Conservation (phyloP, 2,329 filamentous ascomycete species). For the Coniochaeta ligniaria region DNA sequence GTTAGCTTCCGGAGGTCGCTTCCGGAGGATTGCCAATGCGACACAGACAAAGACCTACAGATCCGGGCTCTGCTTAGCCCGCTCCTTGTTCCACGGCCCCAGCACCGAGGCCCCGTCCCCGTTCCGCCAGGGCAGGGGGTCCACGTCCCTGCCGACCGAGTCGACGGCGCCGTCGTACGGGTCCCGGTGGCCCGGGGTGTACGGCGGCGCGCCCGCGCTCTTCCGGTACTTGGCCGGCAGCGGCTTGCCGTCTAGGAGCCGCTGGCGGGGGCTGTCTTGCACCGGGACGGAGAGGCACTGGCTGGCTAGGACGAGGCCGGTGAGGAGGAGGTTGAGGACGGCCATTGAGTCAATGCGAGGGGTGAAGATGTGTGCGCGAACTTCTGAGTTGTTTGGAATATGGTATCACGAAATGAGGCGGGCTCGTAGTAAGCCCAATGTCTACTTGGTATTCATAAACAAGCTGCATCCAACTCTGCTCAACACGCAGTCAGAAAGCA, state of each 20-base stretch:
- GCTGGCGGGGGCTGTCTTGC: slow-evolving; percentile 47
- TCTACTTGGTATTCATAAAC: neutral
- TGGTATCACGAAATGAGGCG: neutral
- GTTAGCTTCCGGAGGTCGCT: no score
- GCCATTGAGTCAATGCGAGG: neutral
- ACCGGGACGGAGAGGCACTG: slow-evolving; percentile 19
- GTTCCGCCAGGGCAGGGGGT: slow-evolving; percentile 59
- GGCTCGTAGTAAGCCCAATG: neutral
- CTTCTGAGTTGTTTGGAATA: neutral
- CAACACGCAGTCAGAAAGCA: neutral
- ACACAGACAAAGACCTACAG: no score
- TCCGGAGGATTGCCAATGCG: no score
- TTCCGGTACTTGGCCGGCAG: slow-evolving; percentile 11
- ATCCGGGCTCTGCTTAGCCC: slow-evolving; percentile 65
- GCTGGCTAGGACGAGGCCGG: slow-evolving; percentile 12
- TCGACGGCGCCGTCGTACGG: slow-evolving; percentile 58
- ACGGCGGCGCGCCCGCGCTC: slow-evolving; percentile 34
- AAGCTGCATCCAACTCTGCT: neutral
- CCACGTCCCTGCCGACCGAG: slow-evolving; percentile 48
- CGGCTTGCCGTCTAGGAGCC: slow-evolving; percentile 38
- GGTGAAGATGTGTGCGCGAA: neutral
- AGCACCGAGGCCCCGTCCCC: slow-evolving; percentile 59
- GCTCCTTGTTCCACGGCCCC: slow-evolving; percentile 61
- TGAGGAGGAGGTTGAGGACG: slow-evolving; percentile 6
- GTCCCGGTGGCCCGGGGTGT: slow-evolving; percentile 52